Conservation (phyloP, 1,139 yeast genomes). For the Kodamaea anthophila region DNA sequence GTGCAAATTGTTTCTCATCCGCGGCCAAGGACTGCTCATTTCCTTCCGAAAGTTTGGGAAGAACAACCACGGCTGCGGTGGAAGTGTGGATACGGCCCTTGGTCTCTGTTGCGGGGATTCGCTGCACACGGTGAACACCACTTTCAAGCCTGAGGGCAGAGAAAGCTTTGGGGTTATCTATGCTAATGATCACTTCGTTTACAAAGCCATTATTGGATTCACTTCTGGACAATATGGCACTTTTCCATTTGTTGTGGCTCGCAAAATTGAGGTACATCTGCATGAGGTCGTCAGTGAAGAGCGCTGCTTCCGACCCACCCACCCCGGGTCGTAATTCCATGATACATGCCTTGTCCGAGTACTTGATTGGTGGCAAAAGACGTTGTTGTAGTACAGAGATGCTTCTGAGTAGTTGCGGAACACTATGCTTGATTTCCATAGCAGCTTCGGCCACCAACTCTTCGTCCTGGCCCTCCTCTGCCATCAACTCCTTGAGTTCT, state of each 20-base stretch:
- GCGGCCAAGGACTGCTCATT: conserved; percentile 48
- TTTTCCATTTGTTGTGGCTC: conserved; percentile 59
- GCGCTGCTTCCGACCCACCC: conserved; percentile 91
- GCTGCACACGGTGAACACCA: conserved; percentile 94
- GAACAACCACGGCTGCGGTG: conserved; percentile 89
- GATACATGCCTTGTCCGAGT: conserved; percentile 71
- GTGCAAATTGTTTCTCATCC: conserved; percentile 73
- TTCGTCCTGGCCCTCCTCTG: conserved; percentile 24
- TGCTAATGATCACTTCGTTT: conserved; percentile 68
- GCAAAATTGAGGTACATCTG: conserved; percentile 79
- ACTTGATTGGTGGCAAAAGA: conserved; percentile 71
- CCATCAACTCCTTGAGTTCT: conserved; percentile 31
- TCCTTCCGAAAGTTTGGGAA: conserved; percentile 70
- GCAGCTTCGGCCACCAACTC: conserved; percentile 26
- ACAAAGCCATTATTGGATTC: conserved; percentile 57
- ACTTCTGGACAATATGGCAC: conserved; percentile 53
- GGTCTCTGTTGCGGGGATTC: conserved; percentile 88
- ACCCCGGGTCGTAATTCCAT: conserved; percentile 91
- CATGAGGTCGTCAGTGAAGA: conserved; percentile 75
- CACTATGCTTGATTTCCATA: conserved; percentile 18
- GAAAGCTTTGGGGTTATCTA: conserved; percentile 75
- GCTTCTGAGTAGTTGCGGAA: conserved; percentile 31
- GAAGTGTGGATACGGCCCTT: conserved; percentile 95
- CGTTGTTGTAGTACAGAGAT: conserved; percentile 46
- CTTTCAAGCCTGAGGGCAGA: conserved; percentile 74